Conservation (phyloP, 139 green algal genomes). For the Tetraselmis striata region DNA sequence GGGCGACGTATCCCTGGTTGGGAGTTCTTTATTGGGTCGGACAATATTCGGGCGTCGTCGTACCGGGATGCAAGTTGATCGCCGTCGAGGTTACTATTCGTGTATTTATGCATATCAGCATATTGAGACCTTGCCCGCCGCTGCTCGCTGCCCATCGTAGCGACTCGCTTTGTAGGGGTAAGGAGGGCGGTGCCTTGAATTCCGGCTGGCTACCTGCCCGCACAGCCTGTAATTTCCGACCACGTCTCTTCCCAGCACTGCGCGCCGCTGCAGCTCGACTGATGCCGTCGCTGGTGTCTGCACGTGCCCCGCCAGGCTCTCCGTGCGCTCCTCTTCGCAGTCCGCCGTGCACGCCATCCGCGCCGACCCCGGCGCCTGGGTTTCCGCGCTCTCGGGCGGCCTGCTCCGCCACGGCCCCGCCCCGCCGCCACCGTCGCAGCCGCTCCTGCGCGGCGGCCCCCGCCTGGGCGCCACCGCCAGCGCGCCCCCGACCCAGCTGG, state of each 20-base stretch:
- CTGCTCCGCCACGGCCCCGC: not conserved
- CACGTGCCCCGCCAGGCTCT: not conserved
- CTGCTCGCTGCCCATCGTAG: not conserved
- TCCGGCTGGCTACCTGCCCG: too few species aligned
- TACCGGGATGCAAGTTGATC: too few species aligned
- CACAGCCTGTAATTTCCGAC: too few species aligned
- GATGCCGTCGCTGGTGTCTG: too few species aligned
- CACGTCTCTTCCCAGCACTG: not conserved
- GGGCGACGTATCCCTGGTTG: too few species aligned
- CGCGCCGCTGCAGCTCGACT: too few species aligned
- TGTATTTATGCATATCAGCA: too few species aligned
- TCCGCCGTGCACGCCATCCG: not conserved
- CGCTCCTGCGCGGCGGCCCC: not conserved
- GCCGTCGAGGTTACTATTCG: too few species aligned
- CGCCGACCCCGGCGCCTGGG: not conserved
- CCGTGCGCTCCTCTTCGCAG: not conserved
- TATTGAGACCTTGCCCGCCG: too few species aligned
- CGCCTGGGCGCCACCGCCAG: not conserved
- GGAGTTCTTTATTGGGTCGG: too few species aligned
- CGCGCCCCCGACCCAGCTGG: too few species aligned
- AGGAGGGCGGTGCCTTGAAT: not conserved
- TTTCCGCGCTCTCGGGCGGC: not conserved
- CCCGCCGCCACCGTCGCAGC: not conserved
- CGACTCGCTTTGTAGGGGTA: not conserved
- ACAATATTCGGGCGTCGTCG: too few species aligned